Conservation (phyloP, 2,329 filamentous ascomycete species). For the Apiospora koreana region DNA sequence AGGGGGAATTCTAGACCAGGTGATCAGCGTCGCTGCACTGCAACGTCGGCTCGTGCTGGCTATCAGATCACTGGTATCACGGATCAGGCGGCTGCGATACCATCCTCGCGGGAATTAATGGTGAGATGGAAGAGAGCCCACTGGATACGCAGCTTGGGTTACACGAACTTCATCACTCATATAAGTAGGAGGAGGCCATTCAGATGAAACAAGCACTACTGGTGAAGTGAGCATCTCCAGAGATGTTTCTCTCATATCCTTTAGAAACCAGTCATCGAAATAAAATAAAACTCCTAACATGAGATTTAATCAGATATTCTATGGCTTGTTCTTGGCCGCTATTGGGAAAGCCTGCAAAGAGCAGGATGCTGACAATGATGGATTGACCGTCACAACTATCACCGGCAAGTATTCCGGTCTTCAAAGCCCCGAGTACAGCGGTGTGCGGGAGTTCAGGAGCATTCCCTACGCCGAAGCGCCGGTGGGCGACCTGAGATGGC, state of each 20-base stretch:
- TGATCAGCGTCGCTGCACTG: slow-evolving; percentile 4
- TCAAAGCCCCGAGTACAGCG: slow-evolving; percentile 30
- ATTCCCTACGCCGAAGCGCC: slow-evolving; percentile 38
- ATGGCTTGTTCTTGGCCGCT: not conserved
- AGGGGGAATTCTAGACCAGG: slow-evolving; percentile 6
- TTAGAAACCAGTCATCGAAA: not conserved
- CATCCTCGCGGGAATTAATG: not conserved
- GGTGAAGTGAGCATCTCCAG: not conserved
- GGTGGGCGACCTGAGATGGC: not conserved
- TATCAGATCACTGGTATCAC: not conserved
- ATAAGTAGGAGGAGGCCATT: not conserved
- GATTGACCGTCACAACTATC: slow-evolving; percentile 31
- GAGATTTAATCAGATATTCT: not conserved
- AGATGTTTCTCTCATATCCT: not conserved
- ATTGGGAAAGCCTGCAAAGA: too few species aligned
- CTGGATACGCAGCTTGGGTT: not conserved
- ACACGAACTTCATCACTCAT: not conserved
- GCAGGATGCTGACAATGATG: not conserved
- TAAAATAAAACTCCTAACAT: not conserved
- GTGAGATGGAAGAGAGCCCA: not conserved
- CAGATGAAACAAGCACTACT: not conserved
- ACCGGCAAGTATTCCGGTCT: slow-evolving; percentile 37
- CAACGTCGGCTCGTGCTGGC: not conserved
- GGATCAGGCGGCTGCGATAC: not conserved
- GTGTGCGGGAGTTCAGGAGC: slow-evolving; percentile 38